Evolutionary conservation across 1,284 basidiomycete species (phyloP).

Genomic region (Heliocybe sulcata): DNA sequence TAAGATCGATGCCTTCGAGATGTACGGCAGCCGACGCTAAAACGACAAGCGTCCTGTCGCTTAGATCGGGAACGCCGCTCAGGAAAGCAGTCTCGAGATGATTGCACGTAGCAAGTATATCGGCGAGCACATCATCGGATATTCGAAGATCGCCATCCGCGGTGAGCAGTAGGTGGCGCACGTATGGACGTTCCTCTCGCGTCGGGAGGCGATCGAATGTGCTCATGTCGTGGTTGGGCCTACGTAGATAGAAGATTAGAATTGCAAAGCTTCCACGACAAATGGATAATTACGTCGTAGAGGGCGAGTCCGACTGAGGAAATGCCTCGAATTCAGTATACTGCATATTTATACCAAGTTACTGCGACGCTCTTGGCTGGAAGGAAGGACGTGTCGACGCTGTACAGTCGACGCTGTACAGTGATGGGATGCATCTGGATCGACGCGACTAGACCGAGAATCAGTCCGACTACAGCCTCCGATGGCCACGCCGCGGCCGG

Average conservation of each 20-base stretch:
- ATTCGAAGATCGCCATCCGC: slow-evolving; percentile 26
- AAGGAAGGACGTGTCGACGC: not conserved
- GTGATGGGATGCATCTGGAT: not conserved
- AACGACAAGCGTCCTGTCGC: slow-evolving; percentile 60
- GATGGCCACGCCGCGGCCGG: not conserved
- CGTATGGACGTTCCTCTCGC: slow-evolving; percentile 40
- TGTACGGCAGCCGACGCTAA: slow-evolving; percentile 59
- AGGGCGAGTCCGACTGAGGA: not conserved
- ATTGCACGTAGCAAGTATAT: slow-evolving; percentile 54
- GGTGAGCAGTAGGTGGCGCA: slow-evolving; percentile 47
- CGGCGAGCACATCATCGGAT: slow-evolving; percentile 58
- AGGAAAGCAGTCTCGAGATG: slow-evolving; percentile 73
- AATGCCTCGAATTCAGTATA: not conserved
- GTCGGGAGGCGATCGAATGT: slow-evolving; percentile 20
- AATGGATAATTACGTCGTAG: not conserved
- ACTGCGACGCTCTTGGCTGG: not conserved
- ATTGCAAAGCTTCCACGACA: not conserved
- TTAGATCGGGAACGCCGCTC: slow-evolving; percentile 56
- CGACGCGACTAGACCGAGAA: not conserved
- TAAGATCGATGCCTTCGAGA: slow-evolving; percentile 74
- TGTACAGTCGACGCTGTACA: not conserved
- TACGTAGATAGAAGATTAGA: not conserved
- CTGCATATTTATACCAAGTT: not conserved
- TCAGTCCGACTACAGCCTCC: not conserved
- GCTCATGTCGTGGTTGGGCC: slow-evolving; percentile 13